These are phyloP conservation scores for Clavispora asparagi DNA, from an alignment of 805 yeast species.

Conservation along the genomic window DNA sequence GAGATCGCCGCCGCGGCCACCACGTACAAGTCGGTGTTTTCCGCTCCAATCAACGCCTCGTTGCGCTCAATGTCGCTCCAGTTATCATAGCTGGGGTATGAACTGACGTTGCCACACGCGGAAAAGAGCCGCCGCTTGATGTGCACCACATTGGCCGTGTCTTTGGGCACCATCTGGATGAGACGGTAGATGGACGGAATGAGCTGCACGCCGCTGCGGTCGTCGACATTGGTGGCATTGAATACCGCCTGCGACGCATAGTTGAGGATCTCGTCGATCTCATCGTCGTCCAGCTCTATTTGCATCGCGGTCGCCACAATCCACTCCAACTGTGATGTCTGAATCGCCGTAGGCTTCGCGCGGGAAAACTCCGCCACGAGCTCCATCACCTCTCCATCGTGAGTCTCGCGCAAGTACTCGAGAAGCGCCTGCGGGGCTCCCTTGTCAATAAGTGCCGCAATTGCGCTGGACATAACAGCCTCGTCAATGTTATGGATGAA, in stretches of 20 bases:
- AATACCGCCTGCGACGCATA: constrained; percentile 7
- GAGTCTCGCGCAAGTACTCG: neutral
- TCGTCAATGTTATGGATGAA: constrained; percentile 25
- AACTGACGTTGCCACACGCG: constrained; percentile 29
- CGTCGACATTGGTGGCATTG: constrained; percentile 19
- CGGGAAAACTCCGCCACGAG: constrained; percentile 5
- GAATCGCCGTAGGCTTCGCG: neutral
- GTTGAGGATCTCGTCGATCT: neutral
- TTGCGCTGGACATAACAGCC: constrained; percentile 6
- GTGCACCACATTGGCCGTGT: constrained; percentile 4
- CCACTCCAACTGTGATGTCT: neutral
- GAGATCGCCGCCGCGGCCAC: constrained; percentile 26
- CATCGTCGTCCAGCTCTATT: neutral
- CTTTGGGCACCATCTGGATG: neutral
- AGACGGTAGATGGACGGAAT: neutral
- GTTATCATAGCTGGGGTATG: constrained; percentile 25
- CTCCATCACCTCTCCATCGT: constrained; percentile 2
- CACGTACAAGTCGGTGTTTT: constrained; percentile 18
- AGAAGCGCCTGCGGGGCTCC: neutral
- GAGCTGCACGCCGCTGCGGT: neutral
- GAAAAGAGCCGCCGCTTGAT: constrained; percentile 28
- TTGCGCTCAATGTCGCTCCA: constrained; percentile 16
- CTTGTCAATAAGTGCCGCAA: neutral
- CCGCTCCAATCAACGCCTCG: constrained; percentile 4
- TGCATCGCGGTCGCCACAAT: neutral